Evolutionary conservation across 2,329 filamentous ascomycete genomes (phyloP).

Genomic region (Aspergillus sp.): DNA sequence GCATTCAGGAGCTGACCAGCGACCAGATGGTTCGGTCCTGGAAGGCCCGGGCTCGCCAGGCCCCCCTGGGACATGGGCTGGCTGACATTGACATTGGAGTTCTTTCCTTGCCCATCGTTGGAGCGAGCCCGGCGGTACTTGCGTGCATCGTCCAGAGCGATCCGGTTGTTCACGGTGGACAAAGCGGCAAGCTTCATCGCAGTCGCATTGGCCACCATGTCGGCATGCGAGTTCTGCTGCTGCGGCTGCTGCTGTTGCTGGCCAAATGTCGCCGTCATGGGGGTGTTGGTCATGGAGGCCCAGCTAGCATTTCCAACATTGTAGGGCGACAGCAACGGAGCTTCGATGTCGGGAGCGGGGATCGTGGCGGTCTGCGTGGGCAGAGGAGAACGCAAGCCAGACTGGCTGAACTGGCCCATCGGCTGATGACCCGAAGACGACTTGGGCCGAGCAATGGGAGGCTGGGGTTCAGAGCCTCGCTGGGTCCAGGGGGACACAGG

Average conservation of each 20-base stretch:
- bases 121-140: slow-evolving; percentile 93
- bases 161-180: slow-evolving; percentile 97
- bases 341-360: slow-evolving; percentile 69
- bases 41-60: slow-evolving; percentile 61
- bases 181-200: slow-evolving; percentile 98
- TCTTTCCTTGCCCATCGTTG: slow-evolving; percentile 65
- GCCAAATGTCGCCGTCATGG: slow-evolving; percentile 86
- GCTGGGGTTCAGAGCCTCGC: slow-evolving; percentile 50
- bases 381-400: slow-evolving; percentile 76
- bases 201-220: slow-evolving; percentile 98
- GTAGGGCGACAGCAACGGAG: slow-evolving; percentile 81
- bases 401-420: slow-evolving; percentile 95
- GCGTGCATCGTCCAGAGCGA: slow-evolving; percentile 92
- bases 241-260: slow-evolving; percentile 42
- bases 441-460: slow-evolving; percentile 66
- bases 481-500: slow-evolving; percentile 80
- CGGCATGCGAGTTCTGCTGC: slow-evolving; percentile 66
- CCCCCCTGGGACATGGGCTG: slow-evolving; percentile 66
- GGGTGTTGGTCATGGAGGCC: slow-evolving; percentile 98
- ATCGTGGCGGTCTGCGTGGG: slow-evolving; percentile 83
- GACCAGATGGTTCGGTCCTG: slow-evolving; percentile 75
- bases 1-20: slow-evolving; percentile 82
- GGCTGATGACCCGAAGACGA: slow-evolving; percentile 70
- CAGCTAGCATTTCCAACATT: slow-evolving; percentile 82
- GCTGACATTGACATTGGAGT: slow-evolving; percentile 41